A percentile compares a stretch with the other conserved stretches of the same genome.
Conservation (phyloP, 177 flowering plant species). For the Tripterygium wilfordii region DNA sequence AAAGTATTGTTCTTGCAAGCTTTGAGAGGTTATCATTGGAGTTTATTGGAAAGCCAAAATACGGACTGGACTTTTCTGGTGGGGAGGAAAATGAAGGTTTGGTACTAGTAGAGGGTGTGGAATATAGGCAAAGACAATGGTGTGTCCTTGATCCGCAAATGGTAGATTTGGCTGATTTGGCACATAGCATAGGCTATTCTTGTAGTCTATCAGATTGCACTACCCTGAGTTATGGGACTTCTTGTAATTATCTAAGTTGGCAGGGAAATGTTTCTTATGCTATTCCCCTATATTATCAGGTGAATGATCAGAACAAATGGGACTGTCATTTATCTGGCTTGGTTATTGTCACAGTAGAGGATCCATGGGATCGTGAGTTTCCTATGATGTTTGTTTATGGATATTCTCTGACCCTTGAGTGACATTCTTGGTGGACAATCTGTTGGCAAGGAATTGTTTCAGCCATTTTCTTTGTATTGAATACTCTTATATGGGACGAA, state of each 20-base stretch:
- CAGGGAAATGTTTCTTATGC: constrained; percentile 76
- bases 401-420: constrained; percentile 11
- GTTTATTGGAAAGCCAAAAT: constrained; percentile 79
- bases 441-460: no score
- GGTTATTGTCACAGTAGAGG: constrained; percentile 36
- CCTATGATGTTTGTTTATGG: constrained; percentile 51
- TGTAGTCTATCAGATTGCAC: constrained; percentile 73
- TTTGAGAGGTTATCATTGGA: constrained; percentile 77
- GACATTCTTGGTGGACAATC: constrained; percentile 9
- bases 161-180: constrained; percentile 18
- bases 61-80: constrained; percentile 45
- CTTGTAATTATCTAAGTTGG: constrained; percentile 44
- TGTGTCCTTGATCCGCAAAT: constrained; percentile 44
- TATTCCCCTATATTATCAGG: constrained; percentile 68
- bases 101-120: constrained; percentile 37
- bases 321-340: constrained; percentile 56
- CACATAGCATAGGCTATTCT: constrained; percentile 45
- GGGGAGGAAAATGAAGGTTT: constrained; percentile 19
- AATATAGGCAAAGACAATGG: constrained; percentile 43
- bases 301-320: constrained; percentile 36
- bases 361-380: constrained; percentile 47
- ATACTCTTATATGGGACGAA: no score
- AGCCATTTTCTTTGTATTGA: no score
- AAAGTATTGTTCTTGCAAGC: constrained; percentile 56
- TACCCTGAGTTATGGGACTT: constrained; percentile 63